A percentile compares a stretch with the other conserved stretches of the same genome.
These are phyloP conservation scores for Oryza meridionalis DNA, from an alignment of 176 grass and related monocot species.

Conservation along the genomic window DNA sequence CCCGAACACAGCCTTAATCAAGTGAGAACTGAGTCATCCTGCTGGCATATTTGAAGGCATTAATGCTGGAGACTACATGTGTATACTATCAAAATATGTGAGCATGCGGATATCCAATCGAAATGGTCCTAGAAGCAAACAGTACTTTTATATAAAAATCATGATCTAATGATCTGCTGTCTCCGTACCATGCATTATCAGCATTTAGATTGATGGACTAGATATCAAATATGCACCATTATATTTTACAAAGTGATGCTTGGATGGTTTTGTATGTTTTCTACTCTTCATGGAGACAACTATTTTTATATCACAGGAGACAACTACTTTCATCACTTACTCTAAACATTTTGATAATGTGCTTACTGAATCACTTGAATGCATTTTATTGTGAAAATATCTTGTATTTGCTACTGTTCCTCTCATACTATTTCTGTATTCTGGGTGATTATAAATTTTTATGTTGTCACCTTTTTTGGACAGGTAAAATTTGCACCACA, in stretches of 20 bases:
- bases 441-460: background rate
- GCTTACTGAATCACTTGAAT: background rate
- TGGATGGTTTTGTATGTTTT: background rate
- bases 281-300: background rate
- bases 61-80: background rate
- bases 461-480: background rate
- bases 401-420: background rate
- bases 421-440: background rate
- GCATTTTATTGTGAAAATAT: background rate
- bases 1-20: background rate
- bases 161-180: background rate
- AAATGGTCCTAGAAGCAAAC: background rate
- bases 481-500: slow-evolving; percentile 73
- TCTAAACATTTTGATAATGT: background rate
- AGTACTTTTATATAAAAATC: background rate
- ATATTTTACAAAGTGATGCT: background rate
- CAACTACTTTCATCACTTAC: background rate
- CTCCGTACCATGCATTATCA: background rate
- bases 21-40: background rate
- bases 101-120: background rate
- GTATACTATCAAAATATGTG: background rate
- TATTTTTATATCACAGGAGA: background rate
- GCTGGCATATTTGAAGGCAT: background rate
- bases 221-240: background rate
- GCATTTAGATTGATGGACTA: background rate